These are phyloP conservation scores for Cutaneotrichosporon cutaneum DNA, from an alignment of 1,284 basidiomycete genomes.

Conservation along the genomic window DNA sequence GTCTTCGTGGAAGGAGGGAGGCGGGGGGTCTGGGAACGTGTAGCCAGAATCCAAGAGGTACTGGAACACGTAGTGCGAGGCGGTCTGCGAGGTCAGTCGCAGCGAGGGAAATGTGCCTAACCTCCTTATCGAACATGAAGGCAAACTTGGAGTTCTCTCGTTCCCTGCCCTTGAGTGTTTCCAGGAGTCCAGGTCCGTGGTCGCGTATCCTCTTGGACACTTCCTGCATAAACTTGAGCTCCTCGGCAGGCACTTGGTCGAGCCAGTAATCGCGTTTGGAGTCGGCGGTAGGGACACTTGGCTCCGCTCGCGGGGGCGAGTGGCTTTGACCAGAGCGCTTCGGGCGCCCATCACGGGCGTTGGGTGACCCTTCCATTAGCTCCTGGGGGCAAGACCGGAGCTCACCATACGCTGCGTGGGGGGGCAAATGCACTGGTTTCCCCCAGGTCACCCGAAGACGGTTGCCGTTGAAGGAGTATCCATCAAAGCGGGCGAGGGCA, in stretches of 20 bases:
- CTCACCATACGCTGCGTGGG: constrained; percentile 73
- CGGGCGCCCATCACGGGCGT: constrained; percentile 15
- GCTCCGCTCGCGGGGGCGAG: background rate
- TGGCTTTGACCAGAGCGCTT: constrained; percentile 5
- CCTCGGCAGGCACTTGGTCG: constrained; percentile 64
- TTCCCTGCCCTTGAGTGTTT: constrained; percentile 71
- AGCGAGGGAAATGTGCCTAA: constrained; percentile 50
- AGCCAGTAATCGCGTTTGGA: constrained; percentile 30
- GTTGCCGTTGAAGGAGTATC: constrained; percentile 85
- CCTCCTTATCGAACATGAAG: constrained; percentile 70
- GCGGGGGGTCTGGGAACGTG: constrained; percentile 55
- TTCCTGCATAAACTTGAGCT: constrained; percentile 76
- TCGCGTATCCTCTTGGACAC: constrained; percentile 80
- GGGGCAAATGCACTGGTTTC: constrained; percentile 83
- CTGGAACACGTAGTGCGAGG: constrained; percentile 69
- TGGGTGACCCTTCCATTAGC: background rate
- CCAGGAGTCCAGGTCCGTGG: constrained; percentile 75
- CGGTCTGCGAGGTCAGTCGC: background rate
- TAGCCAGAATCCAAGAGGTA: constrained; percentile 68
- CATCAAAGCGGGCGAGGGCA: constrained; percentile 82
- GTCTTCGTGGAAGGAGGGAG: constrained; percentile 78
- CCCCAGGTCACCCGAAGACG: constrained; percentile 89
- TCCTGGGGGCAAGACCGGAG: background rate
- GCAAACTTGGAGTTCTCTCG: constrained; percentile 74
- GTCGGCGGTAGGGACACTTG: background rate